These are phyloP conservation scores for Vitis rupestris DNA, from an alignment of 164 flowering plant species.

Conservation along the genomic window DNA sequence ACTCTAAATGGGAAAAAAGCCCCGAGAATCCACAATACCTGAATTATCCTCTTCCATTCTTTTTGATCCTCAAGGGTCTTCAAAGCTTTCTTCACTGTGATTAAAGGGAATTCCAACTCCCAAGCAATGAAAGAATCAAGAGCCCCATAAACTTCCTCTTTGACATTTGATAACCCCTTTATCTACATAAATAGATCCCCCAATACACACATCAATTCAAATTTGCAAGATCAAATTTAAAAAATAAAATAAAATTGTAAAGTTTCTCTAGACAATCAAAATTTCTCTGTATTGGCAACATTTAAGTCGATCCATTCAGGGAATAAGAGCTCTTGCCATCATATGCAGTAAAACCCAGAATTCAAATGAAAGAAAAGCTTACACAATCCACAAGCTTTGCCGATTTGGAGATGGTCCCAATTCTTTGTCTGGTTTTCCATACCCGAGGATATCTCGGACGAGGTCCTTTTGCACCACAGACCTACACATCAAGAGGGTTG, in stretches of 20 bases:
- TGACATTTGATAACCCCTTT: conserved; percentile 80
- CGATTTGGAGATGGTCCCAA: conserved; percentile 88
- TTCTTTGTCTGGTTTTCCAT: conserved; percentile 68
- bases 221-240: background rate
- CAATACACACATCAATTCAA: background rate
- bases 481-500: conserved; percentile 16
- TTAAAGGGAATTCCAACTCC: conserved; percentile 92
- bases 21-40: conserved; percentile 37
- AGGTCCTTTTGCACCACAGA: conserved; percentile 77
- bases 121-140: conserved; percentile 95
- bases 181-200: conserved; percentile 38
- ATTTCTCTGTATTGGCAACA: no score
- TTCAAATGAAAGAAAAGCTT: conserved; percentile 22
- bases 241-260: no score
- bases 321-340: no score
- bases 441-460: conserved; percentile 87
- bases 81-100: conserved; percentile 86
- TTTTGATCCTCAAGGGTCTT: conserved; percentile 62
- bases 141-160: conserved; percentile 98
- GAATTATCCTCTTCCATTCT: conserved; percentile 92
- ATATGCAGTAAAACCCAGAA: background rate
- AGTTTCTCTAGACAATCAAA: no score
- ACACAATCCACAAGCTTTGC: conserved; percentile 81
- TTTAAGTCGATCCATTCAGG: no score
- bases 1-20: background rate